Conservation (phyloP, 108 stramenopile genomes). For the Craspedostauros australis region DNA sequence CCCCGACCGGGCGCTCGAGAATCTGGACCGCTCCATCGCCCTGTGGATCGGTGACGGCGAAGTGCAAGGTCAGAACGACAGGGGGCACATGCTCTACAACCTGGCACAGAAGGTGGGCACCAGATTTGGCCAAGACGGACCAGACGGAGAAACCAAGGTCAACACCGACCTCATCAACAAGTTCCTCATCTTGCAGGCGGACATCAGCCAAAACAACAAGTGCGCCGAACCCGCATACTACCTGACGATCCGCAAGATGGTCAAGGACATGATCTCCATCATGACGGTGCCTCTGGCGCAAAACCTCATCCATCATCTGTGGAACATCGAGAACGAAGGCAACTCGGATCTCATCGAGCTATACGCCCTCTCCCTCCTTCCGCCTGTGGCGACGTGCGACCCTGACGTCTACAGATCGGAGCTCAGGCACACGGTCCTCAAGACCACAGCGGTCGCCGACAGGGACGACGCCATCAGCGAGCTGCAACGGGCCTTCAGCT, state of each 20-base stretch:
- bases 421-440: constrained; percentile 18
- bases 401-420: constrained; percentile 18
- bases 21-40: constrained; percentile 63
- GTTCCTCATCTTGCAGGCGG: constrained; percentile 30
- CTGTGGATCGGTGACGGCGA: constrained; percentile 67
- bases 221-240: too few relatives aligned
- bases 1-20: constrained; percentile 8
- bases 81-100: constrained; percentile 61
- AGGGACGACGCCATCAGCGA: constrained; percentile 12
- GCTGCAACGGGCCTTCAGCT: constrained; percentile 37
- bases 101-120: constrained; percentile 43
- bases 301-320: constrained; percentile 63
- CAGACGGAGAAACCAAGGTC: constrained; percentile 27
- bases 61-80: constrained; percentile 28
- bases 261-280: constrained; percentile 22
- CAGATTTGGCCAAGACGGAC: constrained; percentile 35
- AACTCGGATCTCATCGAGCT: constrained; percentile 37
- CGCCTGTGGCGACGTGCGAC: constrained; percentile 43
- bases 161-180: constrained; percentile 47
- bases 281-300: constrained; percentile 76
- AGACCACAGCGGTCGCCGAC: constrained; percentile 6
- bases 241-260: constrained; percentile 22
- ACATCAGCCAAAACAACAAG: constrained; percentile 4
- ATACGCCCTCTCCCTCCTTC: constrained; percentile 43
- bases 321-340: constrained; percentile 16